These are phyloP conservation scores for Colletotrichum camelliae DNA, from an alignment of 2,329 filamentous ascomycete genomes.

Conservation along the genomic window DNA sequence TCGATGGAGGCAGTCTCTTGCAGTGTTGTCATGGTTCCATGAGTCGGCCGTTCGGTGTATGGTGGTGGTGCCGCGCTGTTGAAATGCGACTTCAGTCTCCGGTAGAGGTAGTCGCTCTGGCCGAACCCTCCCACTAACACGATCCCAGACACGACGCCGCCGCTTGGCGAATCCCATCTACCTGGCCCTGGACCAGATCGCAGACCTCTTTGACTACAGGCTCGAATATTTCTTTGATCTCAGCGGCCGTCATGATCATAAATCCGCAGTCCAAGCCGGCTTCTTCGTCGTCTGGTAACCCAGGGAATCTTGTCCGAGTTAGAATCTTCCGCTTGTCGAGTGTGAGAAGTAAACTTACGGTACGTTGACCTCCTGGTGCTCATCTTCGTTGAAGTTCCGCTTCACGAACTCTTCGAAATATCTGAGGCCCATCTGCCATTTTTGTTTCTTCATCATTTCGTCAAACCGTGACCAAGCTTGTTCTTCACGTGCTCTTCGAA, in stretches of 20 bases:
- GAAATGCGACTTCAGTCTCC: slow-evolving; percentile 73
- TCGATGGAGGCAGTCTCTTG: slow-evolving; percentile 67
- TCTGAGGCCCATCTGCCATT: slow-evolving; percentile 79
- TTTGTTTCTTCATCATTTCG: slow-evolving; percentile 81
- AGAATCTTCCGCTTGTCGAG: background rate
- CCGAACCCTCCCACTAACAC: slow-evolving; percentile 84
- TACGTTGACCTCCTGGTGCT: slow-evolving; percentile 78
- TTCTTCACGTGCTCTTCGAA: slow-evolving; percentile 79
- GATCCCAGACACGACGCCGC: slow-evolving; percentile 73
- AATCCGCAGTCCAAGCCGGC: slow-evolving; percentile 79
- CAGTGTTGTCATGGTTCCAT: slow-evolving; percentile 55
- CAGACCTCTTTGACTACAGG: slow-evolving; percentile 76
- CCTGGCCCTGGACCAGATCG: slow-evolving; percentile 71
- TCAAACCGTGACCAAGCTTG: slow-evolving; percentile 73
- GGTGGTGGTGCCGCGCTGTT: slow-evolving; percentile 61
- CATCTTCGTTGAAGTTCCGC: slow-evolving; percentile 81
- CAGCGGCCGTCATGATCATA: slow-evolving; percentile 71
- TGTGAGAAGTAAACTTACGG: slow-evolving; percentile 53
- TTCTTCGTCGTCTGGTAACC: slow-evolving; percentile 77
- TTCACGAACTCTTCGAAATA: slow-evolving; percentile 90
- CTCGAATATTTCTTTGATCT: slow-evolving; percentile 77
- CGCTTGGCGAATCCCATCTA: slow-evolving; percentile 65
- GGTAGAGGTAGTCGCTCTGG: slow-evolving; percentile 79
- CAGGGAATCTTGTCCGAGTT: slow-evolving; percentile 62
- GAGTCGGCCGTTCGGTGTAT: slow-evolving; percentile 74